Evolutionary conservation across 2,329 filamentous ascomycete species (phyloP).

Genomic region (Alternaria infectoria): DNA sequence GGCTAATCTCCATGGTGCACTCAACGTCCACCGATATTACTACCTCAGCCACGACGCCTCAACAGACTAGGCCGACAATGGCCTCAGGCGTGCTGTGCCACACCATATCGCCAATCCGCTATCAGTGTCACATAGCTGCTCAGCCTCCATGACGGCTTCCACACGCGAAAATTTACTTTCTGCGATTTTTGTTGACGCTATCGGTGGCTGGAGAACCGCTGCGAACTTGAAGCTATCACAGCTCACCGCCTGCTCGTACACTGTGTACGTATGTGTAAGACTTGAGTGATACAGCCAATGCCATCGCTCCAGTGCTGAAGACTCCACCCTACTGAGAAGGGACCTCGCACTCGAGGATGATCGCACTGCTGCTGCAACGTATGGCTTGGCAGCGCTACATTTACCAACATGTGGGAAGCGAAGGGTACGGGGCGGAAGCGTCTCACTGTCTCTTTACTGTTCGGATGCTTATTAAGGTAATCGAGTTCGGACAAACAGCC

Average conservation of each 20-base stretch:
- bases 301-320: background rate
- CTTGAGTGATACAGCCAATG: background rate
- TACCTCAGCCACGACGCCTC: slow-evolving; percentile 11
- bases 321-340: background rate
- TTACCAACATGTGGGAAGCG: background rate
- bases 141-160: background rate
- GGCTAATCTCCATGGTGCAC: background rate
- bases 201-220: background rate
- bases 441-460: background rate
- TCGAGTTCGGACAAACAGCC: background rate
- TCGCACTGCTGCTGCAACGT: background rate
- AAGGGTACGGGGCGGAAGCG: background rate
- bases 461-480: background rate
- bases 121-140: background rate
- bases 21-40: background rate
- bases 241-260: background rate
- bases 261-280: background rate
- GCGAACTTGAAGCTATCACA: background rate
- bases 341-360: background rate
- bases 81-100: slow-evolving; percentile 9
- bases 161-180: background rate
- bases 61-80: background rate
- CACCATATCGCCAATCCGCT: background rate
- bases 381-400: background rate
- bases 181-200: background rate